These are phyloP conservation scores for Ganoderma resinaceum DNA, from an alignment of 1,284 basidiomycete genomes.

Conservation along the genomic window DNA sequence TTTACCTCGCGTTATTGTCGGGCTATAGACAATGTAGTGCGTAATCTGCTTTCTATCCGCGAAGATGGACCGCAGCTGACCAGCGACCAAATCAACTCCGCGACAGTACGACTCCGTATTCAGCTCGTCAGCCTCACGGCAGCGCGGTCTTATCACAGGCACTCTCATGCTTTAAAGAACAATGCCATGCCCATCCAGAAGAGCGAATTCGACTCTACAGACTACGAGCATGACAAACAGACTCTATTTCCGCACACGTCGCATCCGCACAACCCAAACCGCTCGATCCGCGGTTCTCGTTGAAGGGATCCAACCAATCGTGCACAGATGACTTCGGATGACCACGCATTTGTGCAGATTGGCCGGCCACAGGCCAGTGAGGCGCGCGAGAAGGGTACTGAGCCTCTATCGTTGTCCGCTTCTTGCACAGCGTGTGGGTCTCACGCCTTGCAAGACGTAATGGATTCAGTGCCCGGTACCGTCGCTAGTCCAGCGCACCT, in stretches of 20 bases:
- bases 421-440: slow-evolving; percentile 9
- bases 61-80: not conserved
- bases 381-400: not conserved
- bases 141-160: not conserved
- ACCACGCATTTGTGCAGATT: slow-evolving; percentile 11
- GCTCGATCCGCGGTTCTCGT: slow-evolving; percentile 1
- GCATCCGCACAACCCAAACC: not conserved
- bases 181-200: not conserved
- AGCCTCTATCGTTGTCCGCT: slow-evolving; percentile 7
- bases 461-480: not conserved
- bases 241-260: not conserved
- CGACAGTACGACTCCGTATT: not conserved
- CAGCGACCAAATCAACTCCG: not conserved
- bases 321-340: slow-evolving; percentile 11
- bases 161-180: not conserved
- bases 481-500: not conserved
- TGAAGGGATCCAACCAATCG: not conserved
- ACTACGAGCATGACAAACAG: not conserved
- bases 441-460: slow-evolving; percentile 20
- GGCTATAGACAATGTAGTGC: not conserved
- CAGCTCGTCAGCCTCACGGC: not conserved
- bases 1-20: not conserved
- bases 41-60: not conserved
- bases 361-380: slow-evolving; percentile 8
- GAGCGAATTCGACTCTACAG: not conserved